Evolutionary conservation across 352 stramenopile species (phyloP), one percentile per base, ranked within the genome.

Genomic region (Phytophthora macrochlamydospora): DNA sequence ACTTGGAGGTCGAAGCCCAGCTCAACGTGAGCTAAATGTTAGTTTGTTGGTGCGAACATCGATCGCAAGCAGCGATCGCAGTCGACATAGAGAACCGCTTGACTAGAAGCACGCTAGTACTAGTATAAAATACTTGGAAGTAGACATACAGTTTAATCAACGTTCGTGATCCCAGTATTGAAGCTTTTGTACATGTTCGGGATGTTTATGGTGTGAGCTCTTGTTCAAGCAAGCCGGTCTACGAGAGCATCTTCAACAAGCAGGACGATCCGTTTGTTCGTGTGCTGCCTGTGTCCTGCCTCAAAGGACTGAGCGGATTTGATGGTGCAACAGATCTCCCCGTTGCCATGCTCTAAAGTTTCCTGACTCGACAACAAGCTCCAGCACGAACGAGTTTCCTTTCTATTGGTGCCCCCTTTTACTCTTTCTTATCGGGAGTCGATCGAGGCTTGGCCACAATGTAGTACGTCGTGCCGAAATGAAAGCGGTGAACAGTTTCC

Each of bases 381-480:
- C 18, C 18, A 24, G 18, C 18, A 24, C 18, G 18, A 24, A 24
- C 18, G 18, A 24, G 18, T 24, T 24, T 24, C 18, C 18, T 24
- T 24, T 24, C 18, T 24, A 24, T 24, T 24, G 18, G 18, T 24
- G 18, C 18, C 18, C 18, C 18, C 18, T 24, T 24, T 24, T 24
- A 24, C 18, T 24, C 18, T 24, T 24, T 24, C 18, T 24, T 24
- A 24, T 24, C 18, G 18, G 18, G 18, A 32, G 48, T 14, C 18
- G 51, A 62, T 54, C 56, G 49, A 57, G 89, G 85, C 44, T 69
- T 76, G 14, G 87, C 90, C 11, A 94, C 64, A 56, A 96, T 93
- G 76, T 93, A 92, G 74, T 97, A 96, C 13, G 96, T 99, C 49
- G 95, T 99, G 49, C 95, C 96, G 75, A 99, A 98, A 72, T 99